These are phyloP conservation scores for Nicotiana noctiflora DNA, from an alignment of 257 asterid genomes.

Conservation along the genomic window DNA sequence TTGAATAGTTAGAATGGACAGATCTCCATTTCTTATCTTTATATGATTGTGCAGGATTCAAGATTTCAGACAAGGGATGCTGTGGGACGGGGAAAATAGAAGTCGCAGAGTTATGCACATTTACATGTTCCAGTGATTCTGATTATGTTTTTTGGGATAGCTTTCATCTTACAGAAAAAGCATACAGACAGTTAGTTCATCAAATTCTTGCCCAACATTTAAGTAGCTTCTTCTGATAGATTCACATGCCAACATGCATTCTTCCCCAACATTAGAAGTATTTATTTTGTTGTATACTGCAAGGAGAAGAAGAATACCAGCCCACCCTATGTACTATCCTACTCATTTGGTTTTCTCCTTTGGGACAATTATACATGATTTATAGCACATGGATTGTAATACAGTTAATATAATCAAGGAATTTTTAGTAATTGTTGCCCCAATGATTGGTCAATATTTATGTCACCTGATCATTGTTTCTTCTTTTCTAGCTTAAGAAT, in stretches of 20 bases:
- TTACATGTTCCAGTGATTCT: not conserved
- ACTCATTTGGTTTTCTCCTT: not conserved
- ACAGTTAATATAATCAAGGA: not conserved
- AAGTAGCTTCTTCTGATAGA: not conserved
- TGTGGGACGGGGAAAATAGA: constrained; percentile 14
- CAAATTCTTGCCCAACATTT: not conserved
- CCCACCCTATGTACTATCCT: not conserved
- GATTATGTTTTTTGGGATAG: constrained; percentile 15
- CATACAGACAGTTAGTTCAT: not conserved
- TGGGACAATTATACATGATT: not conserved
- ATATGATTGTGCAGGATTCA: constrained; percentile 5
- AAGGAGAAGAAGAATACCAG: not conserved
- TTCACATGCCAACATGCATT: not conserved
- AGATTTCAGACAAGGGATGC: constrained; percentile 7
- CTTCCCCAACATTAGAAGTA: too few species aligned
- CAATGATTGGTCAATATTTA: not conserved
- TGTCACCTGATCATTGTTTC: not conserved
- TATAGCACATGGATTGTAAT: not conserved
- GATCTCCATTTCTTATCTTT: not conserved
- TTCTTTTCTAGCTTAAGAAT: not conserved
- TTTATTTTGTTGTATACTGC: not conserved
- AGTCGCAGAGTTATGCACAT: constrained; percentile 9
- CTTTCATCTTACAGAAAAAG: constrained; percentile 10
- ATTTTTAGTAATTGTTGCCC: not conserved
- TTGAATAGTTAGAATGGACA: not conserved